Evolutionary conservation across 2,329 filamentous ascomycete species (phyloP), one percentile per base, ranked within the genome.

Genomic region (Microcyclospora pomicola): DNA sequence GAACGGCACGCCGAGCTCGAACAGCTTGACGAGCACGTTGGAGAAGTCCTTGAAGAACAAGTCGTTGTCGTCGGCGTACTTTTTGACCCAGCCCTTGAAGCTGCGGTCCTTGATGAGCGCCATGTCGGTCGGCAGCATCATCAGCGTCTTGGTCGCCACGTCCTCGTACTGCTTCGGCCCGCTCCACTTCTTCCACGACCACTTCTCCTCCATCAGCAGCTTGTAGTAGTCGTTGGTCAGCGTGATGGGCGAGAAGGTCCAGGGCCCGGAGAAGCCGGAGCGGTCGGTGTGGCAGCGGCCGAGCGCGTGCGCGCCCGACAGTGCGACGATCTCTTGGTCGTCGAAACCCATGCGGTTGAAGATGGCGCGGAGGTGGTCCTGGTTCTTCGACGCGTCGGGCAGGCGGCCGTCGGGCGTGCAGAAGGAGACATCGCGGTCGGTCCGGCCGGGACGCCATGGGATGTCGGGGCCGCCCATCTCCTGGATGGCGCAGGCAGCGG

Each of bases 301-400:
- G 29, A 94, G 74, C 37, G 84, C 82, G 67, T 94, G 86, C 35
- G 82, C 86, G 50, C 86, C 86, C 15, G 72, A 71, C 37, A 96
- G 74, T 24, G 88, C 91, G 33, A 95, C 88, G 58, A 96, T 96
- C 65, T 95, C 87, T 56, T 82, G 82, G 66, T 98, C 88, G 63
- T 91, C 81, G 73, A 95, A 96, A 49, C 87, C 87, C 88, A 95
- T 95, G 60, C 88, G 85, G 63, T 78, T 75, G 66, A 96, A 98
- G 69, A 96, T 88, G 66, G 75, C 75, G 55, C 91, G 81, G 52
- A 96, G 73, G 66, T 96, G 88, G 57, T 77, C 74, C 44, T 77
- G 69, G 43, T 74, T 80, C 72, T 95, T 75, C 52, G 75, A 62
- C 36, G 73, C 88, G 59, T 98, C 86, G 46, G 87, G 82, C 14